A percentile compares a stretch with the other conserved stretches of the same genome.
These are phyloP conservation scores for Mycosphaerella arachidis DNA, from an alignment of 2,329 filamentous ascomycete species.

Conservation along the genomic window DNA sequence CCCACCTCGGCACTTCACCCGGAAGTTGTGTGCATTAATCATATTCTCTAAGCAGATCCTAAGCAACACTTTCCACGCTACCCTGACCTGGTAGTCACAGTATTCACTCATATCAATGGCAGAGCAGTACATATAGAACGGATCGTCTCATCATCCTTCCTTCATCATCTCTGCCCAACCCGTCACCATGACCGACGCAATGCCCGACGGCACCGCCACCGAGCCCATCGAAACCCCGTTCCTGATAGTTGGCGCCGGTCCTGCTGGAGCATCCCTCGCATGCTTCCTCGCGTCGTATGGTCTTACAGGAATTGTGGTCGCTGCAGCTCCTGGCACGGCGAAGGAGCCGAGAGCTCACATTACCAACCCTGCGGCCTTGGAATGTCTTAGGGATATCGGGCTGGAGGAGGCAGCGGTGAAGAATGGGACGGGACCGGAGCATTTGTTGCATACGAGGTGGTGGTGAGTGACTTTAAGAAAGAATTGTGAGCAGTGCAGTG, in stretches of 20 bases:
- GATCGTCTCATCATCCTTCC: not conserved
- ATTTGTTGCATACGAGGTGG: slow-evolving; percentile 42
- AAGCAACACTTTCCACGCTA: slow-evolving; percentile 1
- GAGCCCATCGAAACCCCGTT: slow-evolving; percentile 25
- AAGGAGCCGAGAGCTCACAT: slow-evolving; percentile 57
- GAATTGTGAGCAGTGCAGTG: too few relatives aligned
- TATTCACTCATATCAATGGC: not conserved
- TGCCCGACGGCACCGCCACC: slow-evolving; percentile 7
- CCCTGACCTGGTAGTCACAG: not conserved
- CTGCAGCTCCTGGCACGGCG: slow-evolving; percentile 47
- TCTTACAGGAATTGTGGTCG: slow-evolving; percentile 52
- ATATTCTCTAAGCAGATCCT: slow-evolving; percentile 4
- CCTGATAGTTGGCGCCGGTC: slow-evolving; percentile 33
- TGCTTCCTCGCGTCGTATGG: slow-evolving; percentile 32
- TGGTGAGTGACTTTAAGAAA: slow-evolving; percentile 18
- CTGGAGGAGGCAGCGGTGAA: slow-evolving; percentile 36
- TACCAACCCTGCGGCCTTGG: slow-evolving; percentile 53
- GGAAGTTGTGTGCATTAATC: slow-evolving; percentile 3
- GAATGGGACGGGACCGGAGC: slow-evolving; percentile 32
- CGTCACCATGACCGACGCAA: slow-evolving; percentile 1
- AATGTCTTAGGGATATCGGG: slow-evolving; percentile 45
- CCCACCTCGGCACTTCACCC: slow-evolving; percentile 3
- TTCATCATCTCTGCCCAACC: not conserved
- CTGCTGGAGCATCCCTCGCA: slow-evolving; percentile 33
- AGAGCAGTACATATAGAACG: not conserved